phyloP scores from a whole-genome alignment of 2,329 filamentous ascomycete species.

The Aotearoamyces nothofagi region DNA sequence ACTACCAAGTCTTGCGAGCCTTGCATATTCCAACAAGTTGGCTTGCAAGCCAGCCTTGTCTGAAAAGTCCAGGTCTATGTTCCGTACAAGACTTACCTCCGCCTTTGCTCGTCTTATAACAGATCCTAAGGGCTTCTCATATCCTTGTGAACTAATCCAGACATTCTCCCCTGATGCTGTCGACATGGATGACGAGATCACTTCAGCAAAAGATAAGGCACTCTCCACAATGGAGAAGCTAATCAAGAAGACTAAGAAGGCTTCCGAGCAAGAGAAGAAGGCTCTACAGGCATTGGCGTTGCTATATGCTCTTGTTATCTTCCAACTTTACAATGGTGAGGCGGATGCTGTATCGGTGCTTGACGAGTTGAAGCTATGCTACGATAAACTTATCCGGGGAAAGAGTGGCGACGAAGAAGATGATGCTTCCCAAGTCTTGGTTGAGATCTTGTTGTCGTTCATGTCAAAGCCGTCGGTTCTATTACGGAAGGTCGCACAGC shows the following conservation, averaged over 20 bases:
- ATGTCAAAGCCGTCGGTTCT: slow-evolving; percentile 72
- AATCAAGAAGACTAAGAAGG: slow-evolving; percentile 25
- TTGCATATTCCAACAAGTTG: slow-evolving; percentile 36
- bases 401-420: slow-evolving; percentile 35
- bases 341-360: slow-evolving; percentile 71
- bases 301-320: slow-evolving; percentile 68
- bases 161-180: slow-evolving; percentile 23
- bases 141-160: slow-evolving; percentile 17
- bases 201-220: slow-evolving; percentile 35
- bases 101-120: slow-evolving; percentile 42
- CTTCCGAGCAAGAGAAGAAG: slow-evolving; percentile 16
- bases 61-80: slow-evolving; percentile 36
- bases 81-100: slow-evolving; percentile 39
- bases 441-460: slow-evolving; percentile 85
- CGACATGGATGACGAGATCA: slow-evolving; percentile 38
- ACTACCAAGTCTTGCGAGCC: slow-evolving; percentile 26
- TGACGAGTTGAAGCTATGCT: slow-evolving; percentile 66
- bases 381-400: slow-evolving; percentile 40
- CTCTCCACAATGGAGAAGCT: slow-evolving; percentile 36
- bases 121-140: slow-evolving; percentile 33
- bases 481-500: slow-evolving; percentile 72
- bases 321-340: slow-evolving; percentile 85
- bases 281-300: slow-evolving; percentile 53
- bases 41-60: slow-evolving; percentile 29
- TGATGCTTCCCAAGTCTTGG: slow-evolving; percentile 53